These are phyloP conservation scores for Fagus sylvatica DNA, from an alignment of 306 rosid genomes.

Conservation along the genomic window DNA sequence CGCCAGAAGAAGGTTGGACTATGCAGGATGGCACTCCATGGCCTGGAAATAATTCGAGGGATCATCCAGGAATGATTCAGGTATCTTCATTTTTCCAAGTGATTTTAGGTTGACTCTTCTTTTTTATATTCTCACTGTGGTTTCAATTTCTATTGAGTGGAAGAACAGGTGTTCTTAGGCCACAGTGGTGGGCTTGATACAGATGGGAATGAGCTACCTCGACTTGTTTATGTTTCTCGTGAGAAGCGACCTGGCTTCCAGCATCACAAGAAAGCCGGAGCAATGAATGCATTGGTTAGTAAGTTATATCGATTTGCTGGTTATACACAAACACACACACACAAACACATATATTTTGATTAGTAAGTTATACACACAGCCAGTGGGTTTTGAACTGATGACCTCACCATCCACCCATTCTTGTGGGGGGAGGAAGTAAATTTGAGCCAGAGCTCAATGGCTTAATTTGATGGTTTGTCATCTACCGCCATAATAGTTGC, in stretches of 20 bases:
- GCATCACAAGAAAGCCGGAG: conserved; percentile 99
- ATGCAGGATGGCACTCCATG: conserved; percentile 99
- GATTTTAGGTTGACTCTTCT: background rate
- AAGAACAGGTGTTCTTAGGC: conserved; percentile 84
- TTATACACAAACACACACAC: no score
- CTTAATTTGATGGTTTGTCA: background rate
- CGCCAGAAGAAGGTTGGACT: conserved; percentile 99
- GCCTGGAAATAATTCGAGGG: conserved; percentile 99
- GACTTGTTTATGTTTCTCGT: conserved; percentile 99
- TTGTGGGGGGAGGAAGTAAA: no score
- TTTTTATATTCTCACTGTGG: conserved; percentile 16
- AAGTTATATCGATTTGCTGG: background rate
- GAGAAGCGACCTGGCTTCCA: conserved; percentile 99
- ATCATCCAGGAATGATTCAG: conserved; percentile 99
- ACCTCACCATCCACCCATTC: no score
- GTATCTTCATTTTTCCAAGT: conserved; percentile 36
- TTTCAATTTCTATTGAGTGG: conserved; percentile 26
- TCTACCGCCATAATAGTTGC: background rate
- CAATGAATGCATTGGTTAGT: conserved; percentile 99
- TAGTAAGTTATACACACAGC: no score
- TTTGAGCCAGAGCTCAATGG: no score
- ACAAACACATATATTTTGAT: no score
- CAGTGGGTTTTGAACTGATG: no score
- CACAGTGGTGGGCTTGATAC: conserved; percentile 99
- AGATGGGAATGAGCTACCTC: conserved; percentile 97